phyloP scores from a whole-genome alignment of 345 rosid species.

The Nephelium lappaceum region DNA sequence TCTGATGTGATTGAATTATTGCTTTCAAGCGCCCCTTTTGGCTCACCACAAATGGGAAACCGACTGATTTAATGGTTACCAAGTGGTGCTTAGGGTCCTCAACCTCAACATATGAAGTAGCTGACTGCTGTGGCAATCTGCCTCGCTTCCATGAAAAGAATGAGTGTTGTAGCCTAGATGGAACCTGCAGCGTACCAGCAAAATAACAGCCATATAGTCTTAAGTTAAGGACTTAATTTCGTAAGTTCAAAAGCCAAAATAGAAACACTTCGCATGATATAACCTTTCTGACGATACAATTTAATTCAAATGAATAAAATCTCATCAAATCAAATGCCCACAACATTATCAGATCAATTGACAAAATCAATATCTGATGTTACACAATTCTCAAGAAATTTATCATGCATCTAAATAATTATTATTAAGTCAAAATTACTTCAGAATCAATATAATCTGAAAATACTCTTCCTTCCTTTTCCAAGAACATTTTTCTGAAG shows the following conservation, averaged over 20 bases:
- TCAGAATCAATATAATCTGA: neutral
- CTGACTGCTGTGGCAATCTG: conserved; percentile 34
- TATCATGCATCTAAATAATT: neutral
- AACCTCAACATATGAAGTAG: conserved; percentile 24
- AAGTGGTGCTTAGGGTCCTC: conserved; percentile 22
- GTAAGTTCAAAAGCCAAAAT: neutral
- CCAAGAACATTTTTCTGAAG: neutral
- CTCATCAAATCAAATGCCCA: neutral
- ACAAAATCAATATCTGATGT: neutral
- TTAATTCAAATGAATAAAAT: neutral
- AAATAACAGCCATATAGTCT: neutral
- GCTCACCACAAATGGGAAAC: conserved; percentile 34
- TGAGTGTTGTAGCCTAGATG: conserved; percentile 51
- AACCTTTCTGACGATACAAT: neutral
- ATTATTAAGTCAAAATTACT: neutral
- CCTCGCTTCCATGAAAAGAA: conserved; percentile 55
- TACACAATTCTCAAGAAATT: neutral
- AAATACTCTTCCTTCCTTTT: neutral
- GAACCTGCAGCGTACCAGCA: conserved; percentile 50
- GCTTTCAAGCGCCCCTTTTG: conserved; percentile 49
- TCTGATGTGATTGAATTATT: conserved; percentile 25
- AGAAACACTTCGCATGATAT: neutral
- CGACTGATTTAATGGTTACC: conserved; percentile 32
- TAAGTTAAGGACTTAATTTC: neutral
- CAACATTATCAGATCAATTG: neutral